Base-by-base conservation (phyloP, 2,329 filamentous ascomycete species). In the Mollisia scopiformis region DNA sequence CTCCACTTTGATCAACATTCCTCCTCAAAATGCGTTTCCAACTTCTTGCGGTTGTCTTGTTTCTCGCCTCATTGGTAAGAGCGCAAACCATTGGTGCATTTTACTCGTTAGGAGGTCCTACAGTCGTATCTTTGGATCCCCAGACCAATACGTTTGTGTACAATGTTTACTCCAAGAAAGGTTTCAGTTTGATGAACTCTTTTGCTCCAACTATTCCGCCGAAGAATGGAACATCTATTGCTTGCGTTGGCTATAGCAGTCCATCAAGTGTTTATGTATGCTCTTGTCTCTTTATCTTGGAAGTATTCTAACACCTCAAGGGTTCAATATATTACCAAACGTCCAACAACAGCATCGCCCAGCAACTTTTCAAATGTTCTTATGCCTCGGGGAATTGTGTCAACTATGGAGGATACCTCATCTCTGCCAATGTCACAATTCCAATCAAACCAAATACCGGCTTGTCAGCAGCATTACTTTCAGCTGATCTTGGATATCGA, bases 11-110 rank as follows among this genome's bases (percentile, higher is more conserved):
- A 47, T 27, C 39, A 19, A 21, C 8, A 6, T 43, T 43, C 25
- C 14, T 31, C n/a, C 13, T 49, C 28, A 33, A 16, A 27, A 56
- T 37, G 37, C 27, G 39, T 28, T 21, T 23, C 10, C n/a, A 46
- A 46, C 27, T 56, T 35, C 27, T n/a, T n/a, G n/a, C n/a, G n/a
- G n/a, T n/a, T n/a, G n/a, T n/a, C n/a, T n/a, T n/a, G n/a, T 25
- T 27, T 28, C 2, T 47, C 10, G 8, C 28, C 43, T 14, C 2
- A 27, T 47, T 47, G 23, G 2, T 5, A 16, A 10, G 41, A 10
- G 41, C 55, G 13, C 55, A 57, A 37, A 37, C 43, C 28, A 50
- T 57, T 41, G 55, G 28, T 51, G 55, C 55, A 21, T 57, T 57
- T 14, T 57, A 57, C 23, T 27, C 41, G 13, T 30, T 14, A 3